Evolutionary conservation across 495 filamentous ascomycete species (phyloP), one percentile per base, ranked within the genome.

Genomic region (Penicillium soppii): DNA sequence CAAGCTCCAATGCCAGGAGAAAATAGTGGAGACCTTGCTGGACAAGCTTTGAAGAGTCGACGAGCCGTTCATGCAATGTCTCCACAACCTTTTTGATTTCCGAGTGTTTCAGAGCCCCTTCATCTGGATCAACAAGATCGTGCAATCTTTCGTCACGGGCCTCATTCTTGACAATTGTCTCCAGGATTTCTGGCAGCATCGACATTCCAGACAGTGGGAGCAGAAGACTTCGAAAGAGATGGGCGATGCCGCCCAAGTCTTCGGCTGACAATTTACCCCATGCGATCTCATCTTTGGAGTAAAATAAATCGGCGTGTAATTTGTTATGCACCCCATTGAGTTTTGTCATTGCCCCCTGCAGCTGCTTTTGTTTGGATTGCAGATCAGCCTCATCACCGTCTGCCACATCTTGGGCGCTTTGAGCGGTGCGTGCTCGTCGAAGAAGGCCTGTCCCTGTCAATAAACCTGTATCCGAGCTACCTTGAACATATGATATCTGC

Each of bases 221-320:
- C 23, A 88, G 68, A 29, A 89, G 72, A 16, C 61, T 70, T 12
- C 81, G 78, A 7, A 89, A 66, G 1, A 81, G 59, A 27, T 68
- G 72, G 25, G 73, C 74, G 3, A 88, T 71, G 13, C 75, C 63
- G 35, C 76, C 68, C 7, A 91, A 53, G 50, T 90, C 87, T n/a
- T 82, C 73, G 3, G 85, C 79, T 32, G 77, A 71, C 13, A 90
- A 63, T 45, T 87, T 89, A 6, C 86, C 87, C 68, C 74, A 85
- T 0, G 85, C 85, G 16, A 85, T 61, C 54, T 91, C 87, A 13
- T 86, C 75, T 53, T 89, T 91, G 0, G 84, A 88, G 58, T 89
- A 89, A 3, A 81, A 71, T 5, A 90, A 56, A 59, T 91, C 87
- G 0, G 76, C 72, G 27, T 84, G 68, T 7, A 91, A 55, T 59